phyloP scores from a whole-genome alignment of 495 filamentous ascomycete genomes.

The Geoglossum glabrum region DNA sequence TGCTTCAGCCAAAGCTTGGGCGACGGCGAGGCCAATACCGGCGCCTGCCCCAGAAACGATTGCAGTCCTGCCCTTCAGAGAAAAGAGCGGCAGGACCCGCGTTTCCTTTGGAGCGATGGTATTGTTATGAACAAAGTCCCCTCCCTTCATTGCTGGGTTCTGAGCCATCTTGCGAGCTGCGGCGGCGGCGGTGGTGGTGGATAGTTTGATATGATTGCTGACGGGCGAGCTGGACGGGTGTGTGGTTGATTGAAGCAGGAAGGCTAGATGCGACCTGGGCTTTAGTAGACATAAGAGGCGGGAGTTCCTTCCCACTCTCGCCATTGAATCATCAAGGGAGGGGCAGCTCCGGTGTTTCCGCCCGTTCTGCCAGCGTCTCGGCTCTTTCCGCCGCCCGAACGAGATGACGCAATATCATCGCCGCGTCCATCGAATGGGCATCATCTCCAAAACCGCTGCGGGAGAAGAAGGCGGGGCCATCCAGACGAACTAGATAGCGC shows the following conservation, averaged over 20 bases:
- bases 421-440: no score
- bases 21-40: constrained; percentile 63
- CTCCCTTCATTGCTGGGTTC: constrained; percentile 10
- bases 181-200: background rate
- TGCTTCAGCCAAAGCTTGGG: constrained; percentile 59
- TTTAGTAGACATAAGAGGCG: background rate
- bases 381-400: no score
- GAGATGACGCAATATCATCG: no score
- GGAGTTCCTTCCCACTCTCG: background rate
- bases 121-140: constrained; percentile 17
- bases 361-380: no score
- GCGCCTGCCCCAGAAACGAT: constrained; percentile 66
- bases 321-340: no score
- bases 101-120: constrained; percentile 32
- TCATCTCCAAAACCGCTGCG: no score
- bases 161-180: background rate
- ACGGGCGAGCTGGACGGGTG: background rate
- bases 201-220: background rate
- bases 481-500: no score
- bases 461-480: no score
- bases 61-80: constrained; percentile 62
- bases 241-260: background rate
- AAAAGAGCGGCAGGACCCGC: constrained; percentile 60
- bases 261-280: background rate
- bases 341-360: background rate